Evolutionary conservation across 176 grass and related monocot genomes (phyloP), one percentile per base, ranked within the genome.

Genomic region (Bonia amplexicaulis): DNA sequence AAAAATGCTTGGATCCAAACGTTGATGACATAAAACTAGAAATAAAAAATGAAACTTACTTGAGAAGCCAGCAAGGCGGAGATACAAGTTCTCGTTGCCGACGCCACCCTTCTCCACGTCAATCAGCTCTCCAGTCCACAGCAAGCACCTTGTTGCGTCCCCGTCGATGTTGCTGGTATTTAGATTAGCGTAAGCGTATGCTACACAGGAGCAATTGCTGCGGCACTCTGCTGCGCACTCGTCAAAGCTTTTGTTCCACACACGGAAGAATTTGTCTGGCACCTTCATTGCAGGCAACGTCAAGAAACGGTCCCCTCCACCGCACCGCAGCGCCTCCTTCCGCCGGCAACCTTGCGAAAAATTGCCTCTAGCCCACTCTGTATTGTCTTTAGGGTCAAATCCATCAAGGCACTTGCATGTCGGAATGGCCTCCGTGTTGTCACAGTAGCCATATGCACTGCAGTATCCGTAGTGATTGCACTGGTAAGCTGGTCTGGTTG

Each of bases 151-250:
- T 6, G 85, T 80, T 7, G 22, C 0, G 3, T 73, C 52, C 1
- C 66, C 69, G 2, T 54, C 19, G 7, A 3, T 55, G 29, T 9
- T 9, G 44, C 40, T 79, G 2, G 12, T 64, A 17, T 47, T 87
- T 46, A 80, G 22, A 22, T 63, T 44, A 2, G n/a, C 58, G 44
- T 86, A 86, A 42, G 92, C 83, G 31, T 94, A 94, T 1, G 89
- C 92, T 54, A n/a, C n/a, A 83, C 31, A 23, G 89, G 92, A 91
- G 77, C 92, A 94, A 46, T 94, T 82, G 31, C 46, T 53, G 5
- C 62, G 44, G 55, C 89, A 94, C 82, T 84, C 66, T n/a, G 27
- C 27, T 29, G n/a, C n/a, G 27, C 27, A 29, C 27, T 29, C 27
- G 27, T 29, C 27, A 29, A 29, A 29, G n/a, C 61, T 91, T 47